Base-by-base conservation (phyloP, 371 early-diverging fungal species). In the Haplosporangium sp. region DNA sequence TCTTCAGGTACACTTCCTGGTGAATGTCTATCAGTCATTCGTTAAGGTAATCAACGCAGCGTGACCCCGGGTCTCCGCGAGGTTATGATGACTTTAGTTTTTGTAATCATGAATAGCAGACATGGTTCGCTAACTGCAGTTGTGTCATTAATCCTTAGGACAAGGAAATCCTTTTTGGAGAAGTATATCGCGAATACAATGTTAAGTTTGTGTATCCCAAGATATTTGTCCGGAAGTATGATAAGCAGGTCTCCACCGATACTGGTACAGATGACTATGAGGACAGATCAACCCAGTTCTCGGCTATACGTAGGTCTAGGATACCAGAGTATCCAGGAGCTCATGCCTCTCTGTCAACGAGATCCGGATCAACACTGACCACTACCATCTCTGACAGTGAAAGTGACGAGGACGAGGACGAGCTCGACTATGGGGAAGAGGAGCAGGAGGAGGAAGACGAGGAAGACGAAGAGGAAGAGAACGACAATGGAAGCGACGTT, bases 191-290 rank as follows among this genome's bases (percentile, higher is more conserved):
- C 8, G 81, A 81, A 43, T 81, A 81, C 60, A 64, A 81, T 46
- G 37, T 6, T 47, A 71, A 75, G 48, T 75, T 81, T 58, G 81
- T 81, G 11, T 40, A 81, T 36, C 81, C 81, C 1, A 59, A 62
- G 4, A 55, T 81, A 20, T 81, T 81, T 63, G 76, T 75, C 13
- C 72, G 69, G n/a, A 74, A 75, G 36, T 73, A 46, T 43, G 81
- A 81, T 47, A 75, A 72, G 65, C 46, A 50, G 20, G 61, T 72
- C 20, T 71, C 81, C 5, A 76, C 81, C 0, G 77, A 59, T 48
- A 51, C 66, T 1, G 70, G 70, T 12, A 55, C 41, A 0, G 37
- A 36, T 13, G 51, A 53, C n/a, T 20, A 56, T 3, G 55, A 45
- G 0, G 55, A 40, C 13, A 23, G 50, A 46, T 45, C 58, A 4